phyloP scores from a whole-genome alignment of 164 flowering plant genomes.

The Nymphaea colorata region DNA sequence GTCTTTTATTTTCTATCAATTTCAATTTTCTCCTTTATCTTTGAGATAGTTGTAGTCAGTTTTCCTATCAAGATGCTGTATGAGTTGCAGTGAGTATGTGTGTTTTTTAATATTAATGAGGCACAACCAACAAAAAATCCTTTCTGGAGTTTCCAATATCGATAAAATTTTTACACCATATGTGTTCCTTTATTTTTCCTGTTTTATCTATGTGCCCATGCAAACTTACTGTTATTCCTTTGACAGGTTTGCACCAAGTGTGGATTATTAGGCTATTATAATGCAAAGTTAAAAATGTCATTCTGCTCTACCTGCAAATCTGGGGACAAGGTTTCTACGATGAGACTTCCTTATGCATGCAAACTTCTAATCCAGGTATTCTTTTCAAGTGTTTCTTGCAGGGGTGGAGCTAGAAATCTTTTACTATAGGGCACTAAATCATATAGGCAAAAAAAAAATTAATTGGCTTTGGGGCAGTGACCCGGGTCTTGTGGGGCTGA shows the following conservation, averaged over 20 bases:
- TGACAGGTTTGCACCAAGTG: conserved; percentile 84
- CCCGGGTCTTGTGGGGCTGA: neutral
- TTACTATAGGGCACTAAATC: neutral
- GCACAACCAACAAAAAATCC: too few relatives aligned
- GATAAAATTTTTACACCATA: too few relatives aligned
- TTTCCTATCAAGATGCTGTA: too few relatives aligned
- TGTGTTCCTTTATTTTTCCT: neutral
- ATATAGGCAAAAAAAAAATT: too few relatives aligned
- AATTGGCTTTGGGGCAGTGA: too few relatives aligned
- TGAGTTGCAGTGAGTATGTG: too few relatives aligned
- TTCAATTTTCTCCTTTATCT: too few relatives aligned
- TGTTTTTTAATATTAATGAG: too few relatives aligned
- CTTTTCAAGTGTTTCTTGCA: neutral
- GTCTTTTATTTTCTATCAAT: too few relatives aligned
- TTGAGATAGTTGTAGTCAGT: too few relatives aligned
- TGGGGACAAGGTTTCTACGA: conserved; percentile 67
- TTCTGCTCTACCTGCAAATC: conserved; percentile 72
- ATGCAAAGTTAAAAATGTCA: conserved; percentile 55
- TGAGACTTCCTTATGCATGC: conserved; percentile 98
- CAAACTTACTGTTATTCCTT: neutral
- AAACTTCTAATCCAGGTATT: conserved; percentile 88
- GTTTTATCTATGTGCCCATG: neutral
- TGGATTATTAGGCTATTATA: conserved; percentile 84
- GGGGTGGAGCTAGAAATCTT: neutral
- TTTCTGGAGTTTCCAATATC: too few relatives aligned